Conservation (phyloP, 2,329 filamentous ascomycete genomes). For the Aspergillus transmontanensis region DNA sequence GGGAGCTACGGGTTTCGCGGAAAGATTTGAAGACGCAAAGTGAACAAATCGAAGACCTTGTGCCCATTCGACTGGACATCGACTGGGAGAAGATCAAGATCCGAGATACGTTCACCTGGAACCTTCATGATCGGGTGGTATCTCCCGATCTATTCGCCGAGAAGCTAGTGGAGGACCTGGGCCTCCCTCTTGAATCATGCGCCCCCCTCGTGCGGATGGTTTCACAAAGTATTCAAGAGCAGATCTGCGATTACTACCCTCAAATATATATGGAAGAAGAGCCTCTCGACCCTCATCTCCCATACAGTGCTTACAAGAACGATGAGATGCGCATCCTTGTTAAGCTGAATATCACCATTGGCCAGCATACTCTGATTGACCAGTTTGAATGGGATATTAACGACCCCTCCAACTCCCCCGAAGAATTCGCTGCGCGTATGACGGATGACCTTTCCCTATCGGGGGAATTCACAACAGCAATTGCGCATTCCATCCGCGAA, state of each 20-base stretch:
- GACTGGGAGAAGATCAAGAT: conserved; percentile 95
- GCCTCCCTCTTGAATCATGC: conserved; percentile 69
- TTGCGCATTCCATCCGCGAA: conserved; percentile 96
- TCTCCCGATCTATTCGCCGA: conserved; percentile 80
- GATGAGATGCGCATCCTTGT: conserved; percentile 97
- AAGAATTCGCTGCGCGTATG: conserved; percentile 91
- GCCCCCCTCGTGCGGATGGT: conserved; percentile 63
- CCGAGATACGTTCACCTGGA: conserved; percentile 98
- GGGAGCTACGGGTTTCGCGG: conserved; percentile 71
- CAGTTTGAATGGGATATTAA: conserved; percentile 99
- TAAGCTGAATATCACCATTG: conserved; percentile 97
- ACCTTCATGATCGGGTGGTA: conserved; percentile 86
- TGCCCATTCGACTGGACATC: conserved; percentile 88
- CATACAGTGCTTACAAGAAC: conserved; percentile 94
- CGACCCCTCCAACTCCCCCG: conserved; percentile 87
- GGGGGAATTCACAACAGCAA: conserved; percentile 95
- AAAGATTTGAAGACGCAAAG: conserved; percentile 84
- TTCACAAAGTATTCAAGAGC: conserved; percentile 75
- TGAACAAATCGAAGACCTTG: conserved; percentile 86
- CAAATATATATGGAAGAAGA: conserved; percentile 89
- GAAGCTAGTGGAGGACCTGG: conserved; percentile 84
- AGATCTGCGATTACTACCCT: conserved; percentile 90
- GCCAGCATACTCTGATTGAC: conserved; percentile 88
- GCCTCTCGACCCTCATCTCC: conserved; percentile 82
- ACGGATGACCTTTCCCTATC: conserved; percentile 85